Evolutionary conservation across 208 protist species (phyloP), one percentile per base, ranked within the genome.

Genomic region (Angomonas ambiguus): DNA sequence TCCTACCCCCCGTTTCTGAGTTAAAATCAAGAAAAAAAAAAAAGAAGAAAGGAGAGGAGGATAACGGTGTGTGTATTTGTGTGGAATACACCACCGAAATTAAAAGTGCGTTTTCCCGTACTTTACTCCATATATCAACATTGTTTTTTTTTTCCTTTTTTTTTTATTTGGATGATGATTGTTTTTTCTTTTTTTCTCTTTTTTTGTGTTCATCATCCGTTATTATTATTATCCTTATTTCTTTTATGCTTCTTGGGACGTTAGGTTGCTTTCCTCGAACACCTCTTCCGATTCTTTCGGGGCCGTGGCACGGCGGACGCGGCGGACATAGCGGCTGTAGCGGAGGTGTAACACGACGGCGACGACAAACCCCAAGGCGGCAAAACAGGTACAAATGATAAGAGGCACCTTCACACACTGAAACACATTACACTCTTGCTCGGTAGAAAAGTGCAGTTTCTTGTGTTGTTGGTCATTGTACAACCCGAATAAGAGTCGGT

Each of bases 401-500:
- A 88, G 42, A 2, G 78, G 78, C 57, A 77, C 64, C 42, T 65
- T 69, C 38, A 84, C 78, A 70, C 82, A 80, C 51, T 60, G 38
- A 3, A 42, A 28, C 31, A 30, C 31, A 59, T 63, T 77, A 67
- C 82, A 88, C 57, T 79, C 72, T 65, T 56, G 25, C 45, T 33
- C 28, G 18, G 61, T n/a, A 18, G 63, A 57, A 34, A 82, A 59
- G 11, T 48, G 34, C 41, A 78, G 63, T 55, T 68, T 69, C 32
- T 45, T 51, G 62, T 81, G 76, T 64, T 76, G 71, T 49, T 67
- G 71, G 65, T 84, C 76, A 49, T 80, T 73, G 62, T 69, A 69
- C 48, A 77, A 65, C 33, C 82, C 82, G 53, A 88, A 82, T 35
- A 88, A 65, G n/a, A 78, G 49, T 35, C 72, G 78, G 71, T 87